phyloP scores from a whole-genome alignment of 805 yeast species.

The Candida orba region DNA sequence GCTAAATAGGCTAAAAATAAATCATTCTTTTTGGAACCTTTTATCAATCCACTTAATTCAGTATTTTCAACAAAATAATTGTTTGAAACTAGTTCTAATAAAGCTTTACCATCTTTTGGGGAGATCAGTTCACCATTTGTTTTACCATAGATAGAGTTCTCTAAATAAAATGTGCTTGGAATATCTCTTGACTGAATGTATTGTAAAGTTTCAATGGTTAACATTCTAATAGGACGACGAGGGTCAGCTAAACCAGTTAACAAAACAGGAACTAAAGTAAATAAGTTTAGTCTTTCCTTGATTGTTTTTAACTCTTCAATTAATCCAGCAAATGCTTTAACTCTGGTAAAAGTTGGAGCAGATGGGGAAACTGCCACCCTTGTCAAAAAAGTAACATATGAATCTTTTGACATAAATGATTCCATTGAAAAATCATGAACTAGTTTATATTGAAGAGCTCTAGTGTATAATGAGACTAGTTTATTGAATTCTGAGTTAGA shows the following conservation, averaged over 20 bases:
- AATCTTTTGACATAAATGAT: constrained; percentile 33
- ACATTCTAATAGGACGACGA: constrained; percentile 42
- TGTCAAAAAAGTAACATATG: constrained; percentile 49
- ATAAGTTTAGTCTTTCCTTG: constrained; percentile 34
- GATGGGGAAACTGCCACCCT: constrained; percentile 51
- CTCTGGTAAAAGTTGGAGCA: constrained; percentile 51
- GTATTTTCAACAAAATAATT: constrained; percentile 45
- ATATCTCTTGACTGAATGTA: constrained; percentile 31
- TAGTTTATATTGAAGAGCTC: constrained; percentile 30
- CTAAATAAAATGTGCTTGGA: constrained; percentile 37
- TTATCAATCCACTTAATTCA: constrained; percentile 34
- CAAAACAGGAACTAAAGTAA: constrained; percentile 53
- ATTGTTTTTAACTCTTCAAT: constrained; percentile 26
- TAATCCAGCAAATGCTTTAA: constrained; percentile 39
- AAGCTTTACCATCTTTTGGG: constrained; percentile 52
- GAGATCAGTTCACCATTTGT: constrained; percentile 45
- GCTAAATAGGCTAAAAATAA: constrained; percentile 57
- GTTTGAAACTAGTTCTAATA: constrained; percentile 35
- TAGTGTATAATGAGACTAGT: constrained; percentile 36
- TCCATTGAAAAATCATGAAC: constrained; percentile 23
- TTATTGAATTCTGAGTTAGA: constrained; percentile 34
- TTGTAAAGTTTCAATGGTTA: constrained; percentile 32
- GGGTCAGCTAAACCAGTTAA: constrained; percentile 46
- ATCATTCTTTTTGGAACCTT: constrained; percentile 49
- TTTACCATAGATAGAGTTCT: constrained; percentile 51